Percentiles rank a stretch among this genome's conserved stretches.
phyloP scores from a whole-genome alignment of 345 rosid genomes.

The Salix dunnii region DNA sequence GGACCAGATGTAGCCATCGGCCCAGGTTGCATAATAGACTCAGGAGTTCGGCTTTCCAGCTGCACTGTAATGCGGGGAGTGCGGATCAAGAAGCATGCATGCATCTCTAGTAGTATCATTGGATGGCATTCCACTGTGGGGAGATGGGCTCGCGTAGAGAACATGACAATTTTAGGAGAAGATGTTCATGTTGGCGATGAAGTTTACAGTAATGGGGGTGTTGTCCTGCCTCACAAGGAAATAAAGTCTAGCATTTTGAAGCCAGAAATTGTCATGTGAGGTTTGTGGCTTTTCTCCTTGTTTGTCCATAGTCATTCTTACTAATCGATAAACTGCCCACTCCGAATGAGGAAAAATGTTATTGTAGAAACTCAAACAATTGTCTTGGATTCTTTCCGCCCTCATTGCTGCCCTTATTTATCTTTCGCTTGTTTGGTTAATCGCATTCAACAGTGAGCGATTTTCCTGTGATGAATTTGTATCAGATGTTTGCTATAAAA shows the following conservation, averaged over 20 bases:
- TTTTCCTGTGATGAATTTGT: no score
- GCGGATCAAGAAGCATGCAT: constrained; percentile 83
- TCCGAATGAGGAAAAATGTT: no score
- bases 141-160: constrained; percentile 84
- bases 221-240: constrained; percentile 87
- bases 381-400: no score
- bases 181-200: constrained; percentile 90
- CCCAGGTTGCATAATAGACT: constrained; percentile 78
- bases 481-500: no score
- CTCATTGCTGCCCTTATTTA: no score
- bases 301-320: not conserved
- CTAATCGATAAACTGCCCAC: not conserved
- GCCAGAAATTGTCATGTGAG: constrained; percentile 94
- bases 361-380: no score
- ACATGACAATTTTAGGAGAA: constrained; percentile 93
- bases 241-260: constrained; percentile 86
- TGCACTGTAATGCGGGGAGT: constrained; percentile 95
- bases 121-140: constrained; percentile 96
- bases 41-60: constrained; percentile 83
- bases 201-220: constrained; percentile 90
- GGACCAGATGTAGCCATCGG: constrained; percentile 94
- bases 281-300: not conserved
- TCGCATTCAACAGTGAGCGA: no score
- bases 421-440: no score
- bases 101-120: constrained; percentile 79